phyloP scores from a whole-genome alignment of 495 filamentous ascomycete genomes.

The Mycothermus thermophilus region DNA sequence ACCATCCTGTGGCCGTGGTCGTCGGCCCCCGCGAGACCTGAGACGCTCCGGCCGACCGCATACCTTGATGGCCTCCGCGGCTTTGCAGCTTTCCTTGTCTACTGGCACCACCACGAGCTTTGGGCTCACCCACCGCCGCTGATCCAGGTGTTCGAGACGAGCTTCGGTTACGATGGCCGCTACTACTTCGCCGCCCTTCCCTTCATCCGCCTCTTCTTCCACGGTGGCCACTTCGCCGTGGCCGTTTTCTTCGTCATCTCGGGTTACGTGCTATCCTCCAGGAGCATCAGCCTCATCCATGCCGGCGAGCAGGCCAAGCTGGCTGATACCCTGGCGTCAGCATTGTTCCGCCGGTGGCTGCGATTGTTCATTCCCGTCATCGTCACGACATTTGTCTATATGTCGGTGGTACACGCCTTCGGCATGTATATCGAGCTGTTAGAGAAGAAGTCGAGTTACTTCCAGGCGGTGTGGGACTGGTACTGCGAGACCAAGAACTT shows the following conservation, averaged over 20 bases:
- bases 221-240: conserved; percentile 40
- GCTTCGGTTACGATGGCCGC: conserved; percentile 20
- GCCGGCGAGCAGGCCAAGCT: conserved; percentile 28
- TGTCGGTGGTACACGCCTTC: conserved; percentile 37
- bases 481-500: conserved; percentile 46
- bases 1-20: conserved; percentile 7
- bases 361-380: conserved; percentile 25
- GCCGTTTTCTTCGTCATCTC: conserved; percentile 38
- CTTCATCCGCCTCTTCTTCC: conserved; percentile 25
- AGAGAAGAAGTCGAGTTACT: conserved; percentile 21
- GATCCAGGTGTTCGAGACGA: conserved; percentile 18
- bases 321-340: conserved; percentile 18
- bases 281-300: conserved; percentile 37
- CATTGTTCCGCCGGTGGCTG: conserved; percentile 24
- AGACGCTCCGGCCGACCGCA: conserved; percentile 23
- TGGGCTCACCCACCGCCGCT: conserved; percentile 21
- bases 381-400: conserved; percentile 34
- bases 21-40: conserved; percentile 2
- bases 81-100: conserved; percentile 35
- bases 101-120: conserved; percentile 33
- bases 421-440: conserved; percentile 24
- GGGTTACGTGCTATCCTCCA: conserved; percentile 37
- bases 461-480: conserved; percentile 38
- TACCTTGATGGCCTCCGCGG: conserved; percentile 36
- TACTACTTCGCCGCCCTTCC: conserved; percentile 30